Evolutionary conservation across 1,284 basidiomycete species (phyloP).

Genomic region (Somion occarium): DNA sequence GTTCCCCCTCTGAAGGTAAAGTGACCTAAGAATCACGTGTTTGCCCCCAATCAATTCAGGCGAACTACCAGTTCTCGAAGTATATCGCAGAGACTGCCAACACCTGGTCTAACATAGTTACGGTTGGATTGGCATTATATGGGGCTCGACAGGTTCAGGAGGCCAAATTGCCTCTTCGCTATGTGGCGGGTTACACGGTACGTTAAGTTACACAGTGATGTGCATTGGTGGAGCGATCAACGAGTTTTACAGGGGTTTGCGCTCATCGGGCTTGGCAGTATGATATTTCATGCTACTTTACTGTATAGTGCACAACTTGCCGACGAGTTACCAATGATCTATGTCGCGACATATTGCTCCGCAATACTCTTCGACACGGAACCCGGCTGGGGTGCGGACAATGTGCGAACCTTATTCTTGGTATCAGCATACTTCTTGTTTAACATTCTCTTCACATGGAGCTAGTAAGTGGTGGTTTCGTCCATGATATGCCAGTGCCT

Average conservation of each 20-base stretch:
- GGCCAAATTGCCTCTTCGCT: conserved; percentile 46
- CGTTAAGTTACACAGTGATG: conserved; percentile 16
- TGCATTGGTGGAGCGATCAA: not conserved
- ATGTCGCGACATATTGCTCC: conserved; percentile 48
- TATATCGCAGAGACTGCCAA: conserved; percentile 69
- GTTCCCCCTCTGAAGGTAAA: conserved; percentile 14
- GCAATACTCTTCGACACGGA: conserved; percentile 54
- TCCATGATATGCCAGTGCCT: not conserved
- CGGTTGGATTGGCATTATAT: conserved; percentile 43
- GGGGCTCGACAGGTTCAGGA: conserved; percentile 34
- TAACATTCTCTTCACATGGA: conserved; percentile 54
- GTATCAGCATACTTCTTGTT: conserved; percentile 41
- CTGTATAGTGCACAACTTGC: conserved; percentile 63
- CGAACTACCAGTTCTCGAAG: conserved; percentile 66
- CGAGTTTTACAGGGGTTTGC: conserved; percentile 44
- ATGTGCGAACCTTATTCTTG: conserved; percentile 31
- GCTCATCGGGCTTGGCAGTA: conserved; percentile 59
- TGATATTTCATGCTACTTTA: conserved; percentile 67
- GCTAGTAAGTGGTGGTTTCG: conserved; percentile 45
- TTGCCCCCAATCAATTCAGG: conserved; percentile 30
- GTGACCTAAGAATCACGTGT: conserved; percentile 8
- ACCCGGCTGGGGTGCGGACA: conserved; percentile 41
- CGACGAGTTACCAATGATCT: conserved; percentile 71
- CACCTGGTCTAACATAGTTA: conserved; percentile 57
- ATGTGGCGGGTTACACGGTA: conserved; percentile 47